A percentile compares a stretch with the other conserved stretches of the same genome.
phyloP scores from a whole-genome alignment of 2,329 filamentous ascomycete species.

The Pseudogymnoascus sp. region DNA sequence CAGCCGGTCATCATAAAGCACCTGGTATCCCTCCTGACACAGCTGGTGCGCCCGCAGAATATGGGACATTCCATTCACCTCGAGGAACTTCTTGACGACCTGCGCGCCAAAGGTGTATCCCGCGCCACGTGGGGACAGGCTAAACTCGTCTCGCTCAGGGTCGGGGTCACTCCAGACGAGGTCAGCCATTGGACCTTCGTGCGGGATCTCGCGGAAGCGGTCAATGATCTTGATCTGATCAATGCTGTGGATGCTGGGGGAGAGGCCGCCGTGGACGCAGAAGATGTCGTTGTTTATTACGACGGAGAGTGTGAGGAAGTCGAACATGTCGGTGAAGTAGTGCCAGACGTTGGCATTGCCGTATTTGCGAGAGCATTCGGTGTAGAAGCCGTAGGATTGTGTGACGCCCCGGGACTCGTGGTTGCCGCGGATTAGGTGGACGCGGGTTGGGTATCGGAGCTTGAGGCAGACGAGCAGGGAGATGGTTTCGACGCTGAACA shows the following conservation, averaged over 20 bases:
- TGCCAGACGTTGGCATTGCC: constrained; percentile 99
- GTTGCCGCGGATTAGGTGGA: constrained; percentile 94
- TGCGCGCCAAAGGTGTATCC: constrained; percentile 97
- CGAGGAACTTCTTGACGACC: constrained; percentile 95
- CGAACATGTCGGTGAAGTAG: constrained; percentile 99
- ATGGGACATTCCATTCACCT: constrained; percentile 96
- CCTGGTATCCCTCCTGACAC: constrained; percentile 95
- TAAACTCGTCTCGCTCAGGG: constrained; percentile 95
- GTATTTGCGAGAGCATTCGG: constrained; percentile 95
- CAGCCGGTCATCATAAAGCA: constrained; percentile 87
- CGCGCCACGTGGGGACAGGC: constrained; percentile 81
- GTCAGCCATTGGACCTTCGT: constrained; percentile 99
- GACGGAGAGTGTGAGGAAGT: constrained; percentile 91
- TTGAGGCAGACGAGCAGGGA: constrained; percentile 96
- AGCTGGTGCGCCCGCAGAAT: constrained; percentile 97
- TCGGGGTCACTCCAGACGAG: constrained; percentile 98
- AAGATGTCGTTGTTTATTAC: constrained; percentile 99
- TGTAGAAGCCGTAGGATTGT: constrained; percentile 98
- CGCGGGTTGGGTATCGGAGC: constrained; percentile 88
- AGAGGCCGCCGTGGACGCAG: constrained; percentile 90
- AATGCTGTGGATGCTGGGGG: constrained; percentile 90
- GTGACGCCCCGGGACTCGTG: constrained; percentile 97
- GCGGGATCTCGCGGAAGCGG: constrained; percentile 94
- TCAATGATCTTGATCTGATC: constrained; percentile 99
- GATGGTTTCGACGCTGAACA: constrained; percentile 98